These are phyloP conservation scores for Sanghuangporus weigelae DNA, from an alignment of 1,284 basidiomycete genomes.

Conservation along the genomic window DNA sequence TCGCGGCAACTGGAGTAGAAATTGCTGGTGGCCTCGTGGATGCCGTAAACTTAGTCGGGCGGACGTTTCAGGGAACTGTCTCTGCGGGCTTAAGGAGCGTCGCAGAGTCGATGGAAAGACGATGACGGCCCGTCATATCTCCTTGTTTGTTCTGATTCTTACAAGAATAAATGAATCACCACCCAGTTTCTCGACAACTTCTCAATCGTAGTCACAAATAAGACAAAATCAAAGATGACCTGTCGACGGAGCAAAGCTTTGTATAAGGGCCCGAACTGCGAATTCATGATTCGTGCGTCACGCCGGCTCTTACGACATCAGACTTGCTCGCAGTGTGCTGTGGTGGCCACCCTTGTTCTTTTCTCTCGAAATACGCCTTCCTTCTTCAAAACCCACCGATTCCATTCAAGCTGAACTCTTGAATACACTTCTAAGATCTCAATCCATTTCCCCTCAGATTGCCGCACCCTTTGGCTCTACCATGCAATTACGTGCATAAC, in stretches of 20 bases:
- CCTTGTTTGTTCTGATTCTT: not conserved
- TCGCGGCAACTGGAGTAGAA: constrained; percentile 34
- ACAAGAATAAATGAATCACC: not conserved
- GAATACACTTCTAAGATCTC: no score
- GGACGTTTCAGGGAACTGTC: constrained; percentile 21
- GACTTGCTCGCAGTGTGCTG: no score
- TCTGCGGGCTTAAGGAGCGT: constrained; percentile 1
- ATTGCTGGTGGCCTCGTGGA: constrained; percentile 27
- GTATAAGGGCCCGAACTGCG: not conserved
- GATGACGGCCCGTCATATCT: not conserved
- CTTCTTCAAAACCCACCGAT: no score
- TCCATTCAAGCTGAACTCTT: no score
- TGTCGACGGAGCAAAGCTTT: not conserved
- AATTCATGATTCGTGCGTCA: not conserved
- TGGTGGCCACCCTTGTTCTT: no score
- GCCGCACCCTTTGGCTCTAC: no score
- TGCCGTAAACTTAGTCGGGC: constrained; percentile 26
- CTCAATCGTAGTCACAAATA: not conserved
- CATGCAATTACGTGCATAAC: not conserved
- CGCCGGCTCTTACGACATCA: no score
- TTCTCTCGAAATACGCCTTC: no score
- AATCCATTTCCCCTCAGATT: no score
- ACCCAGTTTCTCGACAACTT: not conserved
- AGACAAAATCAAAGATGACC: not conserved
- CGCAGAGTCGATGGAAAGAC: not conserved